Evolutionary conservation across 2,329 filamentous ascomycete genomes (phyloP), one percentile per base, ranked within the genome.

Genomic region (Beauveria varroae): DNA sequence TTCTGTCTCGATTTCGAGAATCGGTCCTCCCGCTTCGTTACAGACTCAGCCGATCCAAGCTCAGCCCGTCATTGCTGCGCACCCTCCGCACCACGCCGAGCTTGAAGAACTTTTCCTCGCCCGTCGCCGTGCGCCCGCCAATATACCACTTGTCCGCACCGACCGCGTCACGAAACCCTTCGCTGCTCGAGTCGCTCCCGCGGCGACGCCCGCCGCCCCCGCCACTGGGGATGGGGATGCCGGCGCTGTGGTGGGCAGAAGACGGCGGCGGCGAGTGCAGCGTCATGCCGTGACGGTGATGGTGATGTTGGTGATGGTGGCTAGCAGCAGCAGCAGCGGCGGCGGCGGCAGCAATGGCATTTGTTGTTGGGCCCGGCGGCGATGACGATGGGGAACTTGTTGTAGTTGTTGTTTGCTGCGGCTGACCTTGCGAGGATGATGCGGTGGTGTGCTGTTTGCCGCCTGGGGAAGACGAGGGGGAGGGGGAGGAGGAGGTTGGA

Each of bases 91-190:
- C 85, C 65, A 93, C 89, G 49, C 88, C 89, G 50, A 93, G 76
- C 76, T 91, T 91, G 73, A 92, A 93, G 75, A 91, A 92, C 68
- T 84, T 84, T 71, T 93, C 89, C 69, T 93, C 89, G n/a, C 89
- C 89, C 1, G 76, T 81, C 1, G 89, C 88, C 30, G 89, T 92
- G 69, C 88, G 78, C 7, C 89, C 89, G 24, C 89, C 89, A 60
- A 93, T 89, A 69, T 92, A 93, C 87, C 89, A 91, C 75, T 90
- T 91, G 65, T 93, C 89, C 1, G 84, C 82, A 2, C 87, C 88
- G 54, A 86, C 73, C 41, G 86, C 86, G 64, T 92, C 89, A 57
- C 88, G 79, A 72, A 92, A 92, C 1, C 89, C 89, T 68, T 92
- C 89, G 58, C 82, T 86, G 64, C 84, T 88, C 73, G 86, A 90